Evolutionary conservation across 2,329 filamentous ascomycete species (phyloP), one percentile per base, ranked within the genome.

Genomic region (Ramularia collo-cygni): DNA sequence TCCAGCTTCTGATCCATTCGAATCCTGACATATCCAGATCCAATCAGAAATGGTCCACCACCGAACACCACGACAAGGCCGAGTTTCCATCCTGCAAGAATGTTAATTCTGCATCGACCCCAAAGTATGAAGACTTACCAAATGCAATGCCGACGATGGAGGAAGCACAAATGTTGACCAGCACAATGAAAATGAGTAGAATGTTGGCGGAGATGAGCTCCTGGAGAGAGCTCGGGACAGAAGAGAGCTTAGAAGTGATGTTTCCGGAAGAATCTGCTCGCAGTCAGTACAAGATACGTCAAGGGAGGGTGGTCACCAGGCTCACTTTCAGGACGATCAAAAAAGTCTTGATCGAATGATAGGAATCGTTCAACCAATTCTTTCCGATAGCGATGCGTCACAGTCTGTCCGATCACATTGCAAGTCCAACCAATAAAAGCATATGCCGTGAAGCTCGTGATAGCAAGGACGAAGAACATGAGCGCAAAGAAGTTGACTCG

Each of bases 391-490:
- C 52, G 51, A 42, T 58, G 50, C 1, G 59, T 53, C 47, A 65
- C 47, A 53, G 66, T 65, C 43, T 70, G 65, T 2, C 68, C 66
- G 18, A 74, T 59, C 3, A 64, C 57, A 37, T 70, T 71, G 10
- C 21, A 24, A 6, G 21, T 48, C 53, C 58, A 70, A 2, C 72
- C 72, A 3, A 75, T 53, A n/a, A 51, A 44, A 17, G 64, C 67
- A 46, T 71, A 76, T 24, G 60, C 65, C 3, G 64, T 29, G 0
- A 64, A 56, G 21, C 71, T 68, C 1, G 59, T 68, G 7, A 76
- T 47, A 1, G 73, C 71, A 4, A 76, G 64, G 6, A 76, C 55
- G 51, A 76, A 74, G 53, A 76, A 75, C 70, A 76, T 76, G 9
- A 76, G 61, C 0, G 70, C 63, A 56, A 67, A 75, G 51, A 75